Evolutionary conservation across 805 yeast genomes (phyloP).

Genomic region (Cyberlindnera mrakii): DNA sequence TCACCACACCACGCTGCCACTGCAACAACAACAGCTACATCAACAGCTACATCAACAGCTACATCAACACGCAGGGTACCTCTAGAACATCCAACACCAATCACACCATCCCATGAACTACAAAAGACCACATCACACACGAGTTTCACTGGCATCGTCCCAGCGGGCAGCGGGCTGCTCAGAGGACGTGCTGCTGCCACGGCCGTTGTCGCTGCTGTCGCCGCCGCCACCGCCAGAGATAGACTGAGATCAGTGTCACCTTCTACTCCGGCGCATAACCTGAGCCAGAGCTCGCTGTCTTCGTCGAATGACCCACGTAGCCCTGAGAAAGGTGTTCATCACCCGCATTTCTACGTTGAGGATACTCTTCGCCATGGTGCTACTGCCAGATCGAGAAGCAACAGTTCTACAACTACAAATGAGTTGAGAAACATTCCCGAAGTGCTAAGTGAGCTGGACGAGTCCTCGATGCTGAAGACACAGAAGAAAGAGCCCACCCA

Average conservation of each 20-base stretch:
- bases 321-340: slow-evolving; percentile 39
- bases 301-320: slow-evolving; percentile 11
- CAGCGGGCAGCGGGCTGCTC: slow-evolving; percentile 42
- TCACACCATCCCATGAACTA: not conserved
- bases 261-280: slow-evolving; percentile 3
- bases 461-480: slow-evolving; percentile 1
- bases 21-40: not conserved
- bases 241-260: slow-evolving; percentile 16
- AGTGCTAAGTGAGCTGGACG: slow-evolving; percentile 6
- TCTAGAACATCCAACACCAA: slow-evolving; percentile 11
- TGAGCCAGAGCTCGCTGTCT: slow-evolving; percentile 18
- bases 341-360: slow-evolving; percentile 72
- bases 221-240: slow-evolving; percentile 32
- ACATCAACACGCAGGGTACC: slow-evolving; percentile 1
- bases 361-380: slow-evolving; percentile 54
- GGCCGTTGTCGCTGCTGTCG: slow-evolving; percentile 33
- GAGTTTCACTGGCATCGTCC: slow-evolving; percentile 27
- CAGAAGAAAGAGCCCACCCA: slow-evolving; percentile 34
- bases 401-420: slow-evolving; percentile 16
- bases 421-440: slow-evolving; percentile 8
- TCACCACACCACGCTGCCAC: no score
- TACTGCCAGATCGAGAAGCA: slow-evolving; percentile 25
- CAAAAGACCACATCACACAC: slow-evolving; percentile 4
- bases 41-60: slow-evolving; percentile 1
- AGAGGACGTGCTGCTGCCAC: slow-evolving; percentile 33